These are phyloP conservation scores for Dendrothele bispora DNA, from an alignment of 768 basidiomycete genomes.

Conservation along the genomic window DNA sequence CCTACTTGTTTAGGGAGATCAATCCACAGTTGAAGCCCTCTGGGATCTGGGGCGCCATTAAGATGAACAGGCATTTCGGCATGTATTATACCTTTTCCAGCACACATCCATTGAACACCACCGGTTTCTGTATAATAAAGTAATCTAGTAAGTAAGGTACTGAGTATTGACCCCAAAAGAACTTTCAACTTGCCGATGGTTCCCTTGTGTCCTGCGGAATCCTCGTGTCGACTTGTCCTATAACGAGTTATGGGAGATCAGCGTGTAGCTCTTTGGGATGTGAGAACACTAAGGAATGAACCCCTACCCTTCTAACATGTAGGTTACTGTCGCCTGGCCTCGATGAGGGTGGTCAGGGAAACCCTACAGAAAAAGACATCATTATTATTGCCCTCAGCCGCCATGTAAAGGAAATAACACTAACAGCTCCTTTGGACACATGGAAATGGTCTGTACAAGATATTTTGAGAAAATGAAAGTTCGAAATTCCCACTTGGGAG, in stretches of 20 bases:
- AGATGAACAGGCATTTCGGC: slow-evolving; percentile 87
- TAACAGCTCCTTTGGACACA: slow-evolving; percentile 64
- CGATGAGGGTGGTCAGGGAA: slow-evolving; percentile 95
- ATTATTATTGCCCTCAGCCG: neutral
- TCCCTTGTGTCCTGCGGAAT: slow-evolving; percentile 85
- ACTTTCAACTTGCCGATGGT: slow-evolving; percentile 43
- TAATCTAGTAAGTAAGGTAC: neutral
- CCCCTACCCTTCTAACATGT: slow-evolving; percentile 83
- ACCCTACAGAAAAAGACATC: slow-evolving; percentile 43
- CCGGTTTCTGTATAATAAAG: slow-evolving; percentile 48
- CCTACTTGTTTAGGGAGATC: slow-evolving; percentile 72
- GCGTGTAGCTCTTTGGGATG: neutral
- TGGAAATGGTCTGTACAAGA: slow-evolving; percentile 65
- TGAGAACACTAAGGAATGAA: too few species aligned
- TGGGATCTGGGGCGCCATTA: slow-evolving; percentile 65
- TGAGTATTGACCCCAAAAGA: neutral
- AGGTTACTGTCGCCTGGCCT: slow-evolving; percentile 86
- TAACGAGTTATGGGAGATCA: neutral
- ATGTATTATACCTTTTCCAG: slow-evolving; percentile 78
- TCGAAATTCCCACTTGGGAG: neutral
- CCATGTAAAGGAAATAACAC: slow-evolving; percentile 20
- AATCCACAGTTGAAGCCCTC: slow-evolving; percentile 87
- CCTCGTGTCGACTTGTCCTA: slow-evolving; percentile 81
- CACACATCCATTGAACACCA: slow-evolving; percentile 96
- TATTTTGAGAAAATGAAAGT: neutral